Evolutionary conservation across 2,329 filamentous ascomycete genomes (phyloP).

Genomic region (Trichoderma sp.): DNA sequence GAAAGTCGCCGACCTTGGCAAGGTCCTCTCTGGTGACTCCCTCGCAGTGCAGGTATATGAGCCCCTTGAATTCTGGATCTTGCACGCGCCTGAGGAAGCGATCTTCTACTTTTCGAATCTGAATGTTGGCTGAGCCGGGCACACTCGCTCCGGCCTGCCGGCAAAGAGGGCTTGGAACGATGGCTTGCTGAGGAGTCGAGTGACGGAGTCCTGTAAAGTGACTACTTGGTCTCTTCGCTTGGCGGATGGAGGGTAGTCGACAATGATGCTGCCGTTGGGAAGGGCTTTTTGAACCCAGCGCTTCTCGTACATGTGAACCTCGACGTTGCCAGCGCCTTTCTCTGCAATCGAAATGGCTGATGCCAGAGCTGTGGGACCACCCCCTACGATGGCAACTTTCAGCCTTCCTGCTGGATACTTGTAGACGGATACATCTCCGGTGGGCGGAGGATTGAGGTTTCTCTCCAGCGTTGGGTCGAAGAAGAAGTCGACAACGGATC

Average conservation of each 20-base stretch:
- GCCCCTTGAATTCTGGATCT: constrained; percentile 37
- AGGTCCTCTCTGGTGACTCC: constrained; percentile 38
- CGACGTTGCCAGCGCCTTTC: constrained; percentile 38
- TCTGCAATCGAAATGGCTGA: constrained; percentile 42
- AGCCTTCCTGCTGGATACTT: constrained; percentile 37
- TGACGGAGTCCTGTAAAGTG: constrained; percentile 43
- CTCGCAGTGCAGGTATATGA: constrained; percentile 41
- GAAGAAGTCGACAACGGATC: constrained; percentile 41
- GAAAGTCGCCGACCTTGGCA: constrained; percentile 41
- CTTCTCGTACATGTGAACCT: constrained; percentile 43
- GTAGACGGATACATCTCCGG: constrained; percentile 34
- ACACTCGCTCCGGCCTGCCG: constrained; percentile 41
- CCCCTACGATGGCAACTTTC: constrained; percentile 40
- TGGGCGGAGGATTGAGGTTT: constrained; percentile 34
- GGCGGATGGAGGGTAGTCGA: constrained; percentile 39
- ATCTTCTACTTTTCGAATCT: constrained; percentile 46
- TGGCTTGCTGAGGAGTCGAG: constrained; percentile 35
- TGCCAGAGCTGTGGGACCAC: constrained; percentile 40
- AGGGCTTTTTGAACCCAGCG: constrained; percentile 37
- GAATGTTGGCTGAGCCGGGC: constrained; percentile 44
- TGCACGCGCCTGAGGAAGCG: constrained; percentile 42
- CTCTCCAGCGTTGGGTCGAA: constrained; percentile 41
- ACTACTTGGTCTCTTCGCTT: constrained; percentile 43
- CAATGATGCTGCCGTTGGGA: constrained; percentile 29
- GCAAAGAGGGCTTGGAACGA: constrained; percentile 40